These are phyloP conservation scores for Globisporangium orthogonon DNA, from an alignment of 352 stramenopile species.

Conservation along the genomic window DNA sequence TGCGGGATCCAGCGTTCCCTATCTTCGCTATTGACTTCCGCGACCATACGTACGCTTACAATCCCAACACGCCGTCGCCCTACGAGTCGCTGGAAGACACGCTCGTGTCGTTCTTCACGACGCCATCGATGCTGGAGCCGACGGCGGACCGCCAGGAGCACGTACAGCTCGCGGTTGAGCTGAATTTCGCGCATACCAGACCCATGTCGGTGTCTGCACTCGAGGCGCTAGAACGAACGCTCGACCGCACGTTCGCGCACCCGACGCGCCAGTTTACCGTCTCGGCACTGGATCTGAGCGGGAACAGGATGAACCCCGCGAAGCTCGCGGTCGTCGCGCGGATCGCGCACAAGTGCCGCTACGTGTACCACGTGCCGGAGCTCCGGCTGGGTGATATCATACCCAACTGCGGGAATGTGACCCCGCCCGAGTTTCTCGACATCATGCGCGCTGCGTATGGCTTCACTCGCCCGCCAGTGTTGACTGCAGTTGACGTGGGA, in stretches of 20 bases:
- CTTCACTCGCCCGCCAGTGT: background rate
- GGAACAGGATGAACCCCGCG: background rate
- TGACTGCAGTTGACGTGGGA: background rate
- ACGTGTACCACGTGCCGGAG: slow-evolving; percentile 1
- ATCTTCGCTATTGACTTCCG: slow-evolving; percentile 1
- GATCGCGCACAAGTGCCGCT: slow-evolving; percentile 3
- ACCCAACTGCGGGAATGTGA: background rate
- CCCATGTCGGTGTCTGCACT: background rate
- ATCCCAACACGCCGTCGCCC: background rate
- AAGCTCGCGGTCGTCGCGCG: slow-evolving; percentile 9
- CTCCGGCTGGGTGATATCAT: slow-evolving; percentile 1
- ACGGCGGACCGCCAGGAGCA: background rate
- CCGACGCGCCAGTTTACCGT: background rate
- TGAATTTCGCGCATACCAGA: background rate
- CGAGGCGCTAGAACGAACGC: background rate
- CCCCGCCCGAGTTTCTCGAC: slow-evolving; percentile 4
- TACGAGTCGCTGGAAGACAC: background rate
- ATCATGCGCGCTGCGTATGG: slow-evolving; percentile 1
- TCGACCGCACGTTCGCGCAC: slow-evolving; percentile 5
- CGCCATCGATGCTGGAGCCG: background rate
- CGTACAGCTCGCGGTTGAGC: background rate
- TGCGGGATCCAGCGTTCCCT: slow-evolving; percentile 1
- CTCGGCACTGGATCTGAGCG: slow-evolving; percentile 6
- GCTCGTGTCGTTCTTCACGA: background rate
- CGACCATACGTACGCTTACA: background rate